Conservation (phyloP, 108 stramenopile genomes). For the Discostella pseudostelligera region DNA sequence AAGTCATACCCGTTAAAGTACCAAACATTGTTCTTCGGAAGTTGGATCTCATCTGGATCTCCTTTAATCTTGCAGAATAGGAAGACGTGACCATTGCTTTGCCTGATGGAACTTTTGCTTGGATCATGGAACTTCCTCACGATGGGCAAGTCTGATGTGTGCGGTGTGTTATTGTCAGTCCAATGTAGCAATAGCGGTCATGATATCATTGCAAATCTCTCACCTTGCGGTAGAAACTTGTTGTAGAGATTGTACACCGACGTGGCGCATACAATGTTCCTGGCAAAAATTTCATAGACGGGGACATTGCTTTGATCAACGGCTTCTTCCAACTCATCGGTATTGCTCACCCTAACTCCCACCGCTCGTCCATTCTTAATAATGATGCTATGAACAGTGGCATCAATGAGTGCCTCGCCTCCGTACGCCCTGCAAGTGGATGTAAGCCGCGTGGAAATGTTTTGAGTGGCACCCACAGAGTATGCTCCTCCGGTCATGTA, state of each 20-base stretch:
- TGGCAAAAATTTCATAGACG: slow-evolving; percentile 37
- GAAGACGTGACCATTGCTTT: slow-evolving; percentile 46
- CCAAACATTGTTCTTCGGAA: slow-evolving; percentile 47
- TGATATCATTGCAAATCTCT: not conserved
- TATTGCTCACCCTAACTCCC: slow-evolving; percentile 44
- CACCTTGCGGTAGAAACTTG: slow-evolving; percentile 40
- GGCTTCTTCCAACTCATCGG: slow-evolving; percentile 46
- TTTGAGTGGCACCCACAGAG: slow-evolving; percentile 46
- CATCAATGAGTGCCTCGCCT: slow-evolving; percentile 43
- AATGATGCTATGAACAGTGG: slow-evolving; percentile 37
- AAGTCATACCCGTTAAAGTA: slow-evolving; percentile 48
- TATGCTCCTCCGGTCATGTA: slow-evolving; percentile 42
- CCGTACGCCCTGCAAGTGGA: slow-evolving; percentile 35
- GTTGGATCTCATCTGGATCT: slow-evolving; percentile 36
- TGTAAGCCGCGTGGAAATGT: slow-evolving; percentile 35
- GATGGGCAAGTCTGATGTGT: slow-evolving; percentile 20
- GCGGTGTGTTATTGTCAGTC: not conserved
- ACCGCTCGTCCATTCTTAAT: slow-evolving; percentile 42
- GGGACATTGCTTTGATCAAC: slow-evolving; percentile 23
- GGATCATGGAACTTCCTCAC: slow-evolving; percentile 46
- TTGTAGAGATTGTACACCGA: slow-evolving; percentile 46
- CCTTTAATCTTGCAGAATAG: slow-evolving; percentile 46
- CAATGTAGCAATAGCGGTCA: not conserved
- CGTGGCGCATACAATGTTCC: slow-evolving; percentile 48
- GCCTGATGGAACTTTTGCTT: slow-evolving; percentile 26